phyloP scores from a whole-genome alignment of 345 rosid species.

The Salix arbutifolia region DNA sequence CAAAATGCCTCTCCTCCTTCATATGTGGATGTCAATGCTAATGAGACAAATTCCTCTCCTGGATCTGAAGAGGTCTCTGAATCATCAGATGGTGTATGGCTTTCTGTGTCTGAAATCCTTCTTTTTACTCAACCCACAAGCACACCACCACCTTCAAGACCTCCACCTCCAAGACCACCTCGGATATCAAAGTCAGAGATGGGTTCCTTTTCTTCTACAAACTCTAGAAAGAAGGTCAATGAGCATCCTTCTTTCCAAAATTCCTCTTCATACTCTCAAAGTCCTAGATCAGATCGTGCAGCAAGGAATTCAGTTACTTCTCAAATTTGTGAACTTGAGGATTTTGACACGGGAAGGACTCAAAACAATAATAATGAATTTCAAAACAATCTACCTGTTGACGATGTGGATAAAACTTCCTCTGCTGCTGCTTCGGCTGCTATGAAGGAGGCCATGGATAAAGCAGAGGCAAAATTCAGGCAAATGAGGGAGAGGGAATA shows the following conservation, averaged over 20 bases:
- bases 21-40: conserved; percentile 32
- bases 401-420: conserved; percentile 47
- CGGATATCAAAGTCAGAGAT: conserved; percentile 40
- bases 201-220: conserved; percentile 37
- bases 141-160: conserved; percentile 94
- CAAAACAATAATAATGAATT: conserved; percentile 42
- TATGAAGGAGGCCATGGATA: conserved; percentile 97
- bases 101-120: conserved; percentile 89
- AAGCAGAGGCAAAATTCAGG: conserved; percentile 91
- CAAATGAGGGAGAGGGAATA: conserved; percentile 83
- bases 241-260: conserved; percentile 46
- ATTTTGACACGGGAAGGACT: conserved; percentile 52
- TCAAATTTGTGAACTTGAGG: conserved; percentile 77
- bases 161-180: conserved; percentile 91
- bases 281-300: conserved; percentile 38
- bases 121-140: conserved; percentile 75
- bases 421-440: conserved; percentile 90
- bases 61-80: conserved; percentile 50
- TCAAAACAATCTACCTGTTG: conserved; percentile 43
- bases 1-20: conserved; percentile 45
- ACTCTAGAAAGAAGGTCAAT: conserved; percentile 46
- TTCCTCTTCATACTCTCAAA: conserved; percentile 43
- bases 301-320: conserved; percentile 41
- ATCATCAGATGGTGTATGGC: conserved; percentile 76
- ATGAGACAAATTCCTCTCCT: conserved; percentile 40